Percentiles rank a stretch among this genome's conserved stretches.
Evolutionary conservation across 208 protist species (phyloP).

Genomic region (Blechomonas ayalai): DNA sequence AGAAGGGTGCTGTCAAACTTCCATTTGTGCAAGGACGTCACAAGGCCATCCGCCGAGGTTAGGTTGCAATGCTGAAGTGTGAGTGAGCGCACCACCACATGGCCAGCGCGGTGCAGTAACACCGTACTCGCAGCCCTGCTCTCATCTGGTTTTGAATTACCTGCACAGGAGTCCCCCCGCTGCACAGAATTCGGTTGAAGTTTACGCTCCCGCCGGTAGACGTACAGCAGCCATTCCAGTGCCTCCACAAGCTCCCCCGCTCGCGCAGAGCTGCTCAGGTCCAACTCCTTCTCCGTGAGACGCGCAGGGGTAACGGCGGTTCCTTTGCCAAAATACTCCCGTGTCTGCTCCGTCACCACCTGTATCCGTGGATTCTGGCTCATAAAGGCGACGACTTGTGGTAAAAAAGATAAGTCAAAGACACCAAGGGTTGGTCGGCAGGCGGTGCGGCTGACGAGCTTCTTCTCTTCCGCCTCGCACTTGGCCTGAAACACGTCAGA

Average conservation of each 20-base stretch:
- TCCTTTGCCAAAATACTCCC: conserved; percentile 21
- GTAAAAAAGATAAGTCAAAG: conserved; percentile 59
- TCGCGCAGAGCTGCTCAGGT: conserved; percentile 36
- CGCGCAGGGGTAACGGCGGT: conserved; percentile 1
- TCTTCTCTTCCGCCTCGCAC: conserved; percentile 28
- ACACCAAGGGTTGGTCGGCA: conserved; percentile 44
- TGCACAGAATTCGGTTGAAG: background rate
- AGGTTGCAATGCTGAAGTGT: conserved; percentile 41
- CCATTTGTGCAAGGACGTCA: conserved; percentile 57
- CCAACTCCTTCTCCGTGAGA: conserved; percentile 66
- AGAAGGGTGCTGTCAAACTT: conserved; percentile 33
- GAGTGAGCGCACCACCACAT: conserved; percentile 39
- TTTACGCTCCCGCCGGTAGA: conserved; percentile 23
- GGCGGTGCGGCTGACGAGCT: conserved; percentile 18
- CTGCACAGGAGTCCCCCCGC: background rate
- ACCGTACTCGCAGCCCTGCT: background rate
- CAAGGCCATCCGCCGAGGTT: conserved; percentile 45
- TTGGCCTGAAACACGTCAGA: conserved; percentile 22
- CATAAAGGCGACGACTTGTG: conserved; percentile 40
- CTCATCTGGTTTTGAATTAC: background rate
- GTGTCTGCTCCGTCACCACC: conserved; percentile 31
- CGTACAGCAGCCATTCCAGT: conserved; percentile 39
- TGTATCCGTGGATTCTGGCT: conserved; percentile 14
- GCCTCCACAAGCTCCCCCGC: conserved; percentile 61
- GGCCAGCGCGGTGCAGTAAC: background rate